Evolutionary conservation across 2,329 filamentous ascomycete genomes (phyloP), one percentile per base, ranked within the genome.

Genomic region (Thelonectria olida): DNA sequence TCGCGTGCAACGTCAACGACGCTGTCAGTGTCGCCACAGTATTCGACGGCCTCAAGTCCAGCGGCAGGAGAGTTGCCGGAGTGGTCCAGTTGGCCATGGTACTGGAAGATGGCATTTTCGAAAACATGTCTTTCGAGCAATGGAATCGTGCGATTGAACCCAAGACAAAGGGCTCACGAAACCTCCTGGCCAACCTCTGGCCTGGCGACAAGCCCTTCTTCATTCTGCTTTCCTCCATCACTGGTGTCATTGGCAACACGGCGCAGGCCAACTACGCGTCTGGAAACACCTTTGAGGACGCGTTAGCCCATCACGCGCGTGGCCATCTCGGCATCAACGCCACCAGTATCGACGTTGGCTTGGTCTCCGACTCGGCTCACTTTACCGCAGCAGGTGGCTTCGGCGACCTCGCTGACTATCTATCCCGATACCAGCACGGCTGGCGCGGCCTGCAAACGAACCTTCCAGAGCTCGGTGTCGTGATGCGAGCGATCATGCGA

Each of bases 241-340:
- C 71, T 1, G 75, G 74, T 10, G 62, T 78, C 8, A 50, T 76
- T 2, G 79, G 77, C 0, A 70, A 73, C 19, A 62, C 71, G 2
- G 68, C 66, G 0, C 79, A 81, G 42, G 71, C 73, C 34, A 81
- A 80, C 61, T 83, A 84, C 62, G 65, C 76, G 0, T 74, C 76
- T 0, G 75, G 70, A 15, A 70, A 72, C 45, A 64, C 72, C 0
- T 78, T 74, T 66, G 74, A 76, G 10, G 71, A 74, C 42, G 64
- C 65, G 7, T 60, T 74, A 3, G 68, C 69, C 3, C 56, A 55
- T 7, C 58, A 67, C 27, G 34, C 34, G 34, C 63, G 71, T 13
- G 38, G 42, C 1, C 38, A 54, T 7, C 53, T 51, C 12, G 61
- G 61, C n/a, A 55, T 64, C 10, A 41, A 57, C 1, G 69, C 58